Conservation (phyloP, 305 asterid species). For the Fraxinus dipetala region DNA sequence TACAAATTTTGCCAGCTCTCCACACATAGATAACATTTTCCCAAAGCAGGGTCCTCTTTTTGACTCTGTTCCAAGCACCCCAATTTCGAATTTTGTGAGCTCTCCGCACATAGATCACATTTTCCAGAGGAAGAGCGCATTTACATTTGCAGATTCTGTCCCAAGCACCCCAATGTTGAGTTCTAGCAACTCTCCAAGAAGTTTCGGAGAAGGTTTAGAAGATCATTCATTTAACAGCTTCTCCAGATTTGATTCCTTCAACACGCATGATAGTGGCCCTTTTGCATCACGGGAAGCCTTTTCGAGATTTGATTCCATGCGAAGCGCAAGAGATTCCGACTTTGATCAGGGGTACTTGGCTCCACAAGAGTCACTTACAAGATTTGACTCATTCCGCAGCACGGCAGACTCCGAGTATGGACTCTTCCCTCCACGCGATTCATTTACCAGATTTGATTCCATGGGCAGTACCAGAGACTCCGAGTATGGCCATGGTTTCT, state of each 20-base stretch:
- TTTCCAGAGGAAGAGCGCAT: conserved; percentile 32
- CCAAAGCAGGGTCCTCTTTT: conserved; percentile 45
- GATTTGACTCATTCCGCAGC: conserved; percentile 94
- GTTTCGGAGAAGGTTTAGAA: conserved; percentile 46
- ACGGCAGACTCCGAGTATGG: conserved; percentile 89
- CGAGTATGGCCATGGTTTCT: conserved; percentile 36
- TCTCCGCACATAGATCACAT: conserved; percentile 28
- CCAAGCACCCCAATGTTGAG: conserved; percentile 80
- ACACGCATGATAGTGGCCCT: conserved; percentile 65
- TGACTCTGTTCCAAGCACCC: conserved; percentile 57
- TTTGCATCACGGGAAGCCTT: conserved; percentile 56
- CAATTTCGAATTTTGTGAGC: conserved; percentile 30
- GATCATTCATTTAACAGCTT: conserved; percentile 60
- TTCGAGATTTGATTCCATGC: conserved; percentile 60
- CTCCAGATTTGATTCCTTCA: conserved; percentile 91
- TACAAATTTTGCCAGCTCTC: conserved; percentile 38
- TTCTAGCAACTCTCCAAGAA: conserved; percentile 55
- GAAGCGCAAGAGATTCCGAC: conserved; percentile 70
- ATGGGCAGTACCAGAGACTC: conserved; percentile 62
- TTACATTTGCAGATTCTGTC: conserved; percentile 55
- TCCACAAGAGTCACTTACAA: conserved; percentile 50
- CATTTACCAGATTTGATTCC: conserved; percentile 70
- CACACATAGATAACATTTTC: conserved; percentile 47
- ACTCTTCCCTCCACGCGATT: conserved; percentile 36
- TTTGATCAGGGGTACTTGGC: conserved; percentile 59